Evolutionary conservation across 352 stramenopile species (phyloP).

Genomic region (Globisporangium cederbergense): DNA sequence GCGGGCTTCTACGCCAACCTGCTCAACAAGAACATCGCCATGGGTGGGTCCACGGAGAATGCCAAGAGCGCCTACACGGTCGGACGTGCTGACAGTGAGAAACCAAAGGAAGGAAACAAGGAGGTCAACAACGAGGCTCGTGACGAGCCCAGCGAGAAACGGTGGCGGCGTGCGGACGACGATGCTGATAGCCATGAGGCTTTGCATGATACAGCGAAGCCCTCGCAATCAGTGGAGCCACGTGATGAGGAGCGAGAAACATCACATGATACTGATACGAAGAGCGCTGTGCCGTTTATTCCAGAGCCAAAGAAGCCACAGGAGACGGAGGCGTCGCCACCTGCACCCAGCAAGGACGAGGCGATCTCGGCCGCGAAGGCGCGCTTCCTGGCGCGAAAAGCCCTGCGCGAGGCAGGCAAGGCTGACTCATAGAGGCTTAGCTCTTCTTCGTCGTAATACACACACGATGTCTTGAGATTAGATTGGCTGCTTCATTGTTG

Average conservation of each 20-base stretch:
- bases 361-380: constrained; percentile 71
- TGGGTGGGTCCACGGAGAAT: constrained; percentile 72
- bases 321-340: constrained; percentile 10
- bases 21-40: constrained; percentile 90
- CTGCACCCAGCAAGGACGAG: constrained; percentile 59
- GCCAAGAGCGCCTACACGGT: constrained; percentile 84
- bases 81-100: constrained; percentile 7
- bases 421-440: background rate
- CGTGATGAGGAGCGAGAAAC: background rate
- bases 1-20: constrained; percentile 90
- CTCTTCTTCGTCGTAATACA: background rate
- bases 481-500: background rate
- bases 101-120: background rate
- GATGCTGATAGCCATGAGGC: background rate
- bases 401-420: constrained; percentile 27
- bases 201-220: background rate
- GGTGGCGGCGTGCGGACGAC: constrained; percentile 13
- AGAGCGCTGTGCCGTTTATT: background rate
- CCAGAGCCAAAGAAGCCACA: constrained; percentile 8
- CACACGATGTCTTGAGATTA: background rate
- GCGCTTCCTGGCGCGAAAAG: constrained; percentile 85
- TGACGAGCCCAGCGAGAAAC: constrained; percentile 19
- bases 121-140: constrained; percentile 6
- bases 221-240: background rate
- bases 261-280: background rate